Conservation (phyloP, 2,329 filamentous ascomycete genomes). For the Orbilia oligospora region DNA sequence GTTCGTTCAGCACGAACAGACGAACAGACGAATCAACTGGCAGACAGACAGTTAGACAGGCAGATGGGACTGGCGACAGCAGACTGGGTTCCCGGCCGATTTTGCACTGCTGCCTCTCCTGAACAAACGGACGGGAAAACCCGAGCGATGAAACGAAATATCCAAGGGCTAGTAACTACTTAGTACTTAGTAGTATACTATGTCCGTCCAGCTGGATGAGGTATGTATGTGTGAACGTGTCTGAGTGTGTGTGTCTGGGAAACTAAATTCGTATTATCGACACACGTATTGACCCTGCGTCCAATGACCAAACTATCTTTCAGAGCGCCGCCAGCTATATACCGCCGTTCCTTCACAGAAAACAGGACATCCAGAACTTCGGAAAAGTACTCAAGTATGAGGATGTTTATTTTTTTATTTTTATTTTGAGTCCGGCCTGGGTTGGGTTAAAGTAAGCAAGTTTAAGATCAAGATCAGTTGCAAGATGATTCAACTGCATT, state of each 20-base stretch:
- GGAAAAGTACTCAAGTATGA: neutral
- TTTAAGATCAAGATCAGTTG: conserved; percentile 2
- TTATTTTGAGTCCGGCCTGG: neutral
- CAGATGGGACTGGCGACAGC: neutral
- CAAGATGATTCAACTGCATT: neutral
- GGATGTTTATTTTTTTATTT: no score
- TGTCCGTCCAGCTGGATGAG: conserved; percentile 4
- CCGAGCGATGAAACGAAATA: conserved; percentile 10
- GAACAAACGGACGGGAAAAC: neutral
- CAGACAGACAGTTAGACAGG: no score
- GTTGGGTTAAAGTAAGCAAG: no score
- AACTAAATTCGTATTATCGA: neutral
- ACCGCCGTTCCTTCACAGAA: neutral
- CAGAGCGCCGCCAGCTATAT: no score
- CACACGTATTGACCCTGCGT: conserved; percentile 6
- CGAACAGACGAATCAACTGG: neutral
- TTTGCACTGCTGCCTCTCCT: neutral
- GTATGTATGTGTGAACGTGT: conserved; percentile 4
- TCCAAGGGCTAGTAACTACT: neutral
- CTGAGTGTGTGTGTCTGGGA: no score
- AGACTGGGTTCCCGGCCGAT: conserved; percentile 12
- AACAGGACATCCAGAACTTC: neutral
- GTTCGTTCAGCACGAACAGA: conserved; percentile 37
- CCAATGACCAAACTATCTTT: conserved; percentile 1
- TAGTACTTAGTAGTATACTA: neutral